These are phyloP conservation scores for Sporisorium sorghi DNA, from an alignment of 1,284 basidiomycete genomes.

Conservation along the genomic window DNA sequence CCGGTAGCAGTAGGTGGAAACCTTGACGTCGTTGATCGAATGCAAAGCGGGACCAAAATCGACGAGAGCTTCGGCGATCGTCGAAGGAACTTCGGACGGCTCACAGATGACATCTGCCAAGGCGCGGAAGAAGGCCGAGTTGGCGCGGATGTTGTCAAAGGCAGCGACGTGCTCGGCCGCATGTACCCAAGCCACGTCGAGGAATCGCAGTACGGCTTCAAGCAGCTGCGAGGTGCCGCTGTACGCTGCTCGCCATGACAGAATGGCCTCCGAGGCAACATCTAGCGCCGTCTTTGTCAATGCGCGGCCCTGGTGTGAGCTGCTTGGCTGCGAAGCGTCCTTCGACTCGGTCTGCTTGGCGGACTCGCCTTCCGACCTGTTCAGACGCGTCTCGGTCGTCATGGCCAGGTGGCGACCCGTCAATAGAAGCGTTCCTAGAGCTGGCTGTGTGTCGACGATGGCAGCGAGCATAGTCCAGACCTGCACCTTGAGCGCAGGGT, in stretches of 20 bases:
- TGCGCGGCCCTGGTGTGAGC: slow-evolving; percentile 31
- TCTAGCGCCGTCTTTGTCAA: slow-evolving; percentile 65
- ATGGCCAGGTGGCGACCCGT: slow-evolving; percentile 76
- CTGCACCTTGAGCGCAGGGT: slow-evolving; percentile 77
- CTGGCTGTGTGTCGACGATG: slow-evolving; percentile 86
- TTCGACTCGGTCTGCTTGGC: slow-evolving; percentile 56
- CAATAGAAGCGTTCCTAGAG: slow-evolving; percentile 83
- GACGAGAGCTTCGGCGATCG: slow-evolving; percentile 24
- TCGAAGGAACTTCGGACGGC: slow-evolving; percentile 73
- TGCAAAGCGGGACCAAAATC: slow-evolving; percentile 13
- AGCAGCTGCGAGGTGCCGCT: slow-evolving; percentile 76
- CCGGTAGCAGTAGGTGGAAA: slow-evolving; percentile 74
- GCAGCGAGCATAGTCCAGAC: slow-evolving; percentile 86
- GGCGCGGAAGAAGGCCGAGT: slow-evolving; percentile 76
- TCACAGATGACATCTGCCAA: slow-evolving; percentile 76
- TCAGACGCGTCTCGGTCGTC: slow-evolving; percentile 46
- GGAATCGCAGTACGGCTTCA: slow-evolving; percentile 80
- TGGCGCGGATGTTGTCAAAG: slow-evolving; percentile 75
- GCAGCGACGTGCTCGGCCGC: slow-evolving; percentile 79
- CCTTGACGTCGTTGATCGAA: slow-evolving; percentile 71
- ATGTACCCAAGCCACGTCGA: slow-evolving; percentile 85
- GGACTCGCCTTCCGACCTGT: slow-evolving; percentile 30
- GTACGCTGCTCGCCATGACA: slow-evolving; percentile 76
- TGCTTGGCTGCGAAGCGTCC: neutral
- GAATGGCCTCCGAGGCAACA: slow-evolving; percentile 76